Base-by-base conservation (phyloP, 2,329 filamentous ascomycete genomes). In the Alternaria incomplexa region DNA sequence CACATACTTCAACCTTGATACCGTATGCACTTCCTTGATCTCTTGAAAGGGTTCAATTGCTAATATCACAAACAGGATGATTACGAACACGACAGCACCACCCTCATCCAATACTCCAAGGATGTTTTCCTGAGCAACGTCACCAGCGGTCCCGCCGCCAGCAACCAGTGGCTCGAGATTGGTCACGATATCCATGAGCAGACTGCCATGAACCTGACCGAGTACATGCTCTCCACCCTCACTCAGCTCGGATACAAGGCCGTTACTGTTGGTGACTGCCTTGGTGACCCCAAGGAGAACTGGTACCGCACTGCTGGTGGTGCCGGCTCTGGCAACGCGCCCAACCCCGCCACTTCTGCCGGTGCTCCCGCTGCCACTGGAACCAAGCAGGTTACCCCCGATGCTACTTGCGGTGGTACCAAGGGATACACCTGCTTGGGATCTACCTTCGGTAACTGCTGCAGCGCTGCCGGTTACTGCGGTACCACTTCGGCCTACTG, bases 1-100 rank as follows among this genome's bases (percentile, higher is more conserved):
- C 71, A 85, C 87, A 70, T 89, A 87, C 69, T 83, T 88, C 71
- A 85, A 89, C 65, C 80, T 90, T 52, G 88, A 90, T 72, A 84
- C 87, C 1, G 57, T 59, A 59, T 23, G 57, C 22, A 26, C 10
- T 23, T 15, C 44, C 23, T 15, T 8, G 17, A 17, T 40, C 11
- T 22, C 30, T 44, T 15, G 1, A 10, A 20, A 54, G 12, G 8
- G 10, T 17, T 22, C n/a, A 26, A n/a, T 40, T 40, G 36, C 36
- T 25, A 17, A 59, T 28, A 48, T 28, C 17, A 46, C n/a, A 4
- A 40, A 13, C 15, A 59, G 57, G 85, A 87, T 54, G 88, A 90
- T 77, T 89, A 88, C 82, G 85, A 88, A 71, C 83, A 86, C 55
- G 78, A 83, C 62, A 79, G 82, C 5, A 81, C 86, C 0, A 73